phyloP scores from a whole-genome alignment of 2,329 filamentous ascomycete species.

The Rhexocercosporidium sp. region DNA sequence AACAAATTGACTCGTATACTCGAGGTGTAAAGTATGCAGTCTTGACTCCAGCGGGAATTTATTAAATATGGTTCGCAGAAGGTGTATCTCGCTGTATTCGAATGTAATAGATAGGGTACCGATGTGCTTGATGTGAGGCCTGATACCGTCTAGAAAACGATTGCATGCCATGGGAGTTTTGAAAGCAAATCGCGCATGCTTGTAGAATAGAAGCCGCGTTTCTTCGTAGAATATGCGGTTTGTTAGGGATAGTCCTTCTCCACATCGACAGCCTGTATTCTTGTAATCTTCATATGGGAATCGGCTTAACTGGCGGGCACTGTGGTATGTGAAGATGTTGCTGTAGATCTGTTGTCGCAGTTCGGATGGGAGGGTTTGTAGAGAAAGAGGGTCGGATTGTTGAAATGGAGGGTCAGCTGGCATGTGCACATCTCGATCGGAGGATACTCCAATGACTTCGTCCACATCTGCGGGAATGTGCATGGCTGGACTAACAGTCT shows the following conservation, averaged over 20 bases:
- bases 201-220: conserved; percentile 21
- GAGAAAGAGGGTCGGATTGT: background rate
- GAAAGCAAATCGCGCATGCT: conserved; percentile 22
- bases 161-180: background rate
- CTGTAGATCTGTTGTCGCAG: conserved; percentile 27
- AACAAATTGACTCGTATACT: background rate
- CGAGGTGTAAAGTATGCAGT: conserved; percentile 6
- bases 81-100: background rate
- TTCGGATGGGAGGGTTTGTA: conserved; percentile 26
- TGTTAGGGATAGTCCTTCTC: conserved; percentile 22
- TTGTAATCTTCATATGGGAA: background rate
- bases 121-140: conserved; percentile 4
- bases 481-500: background rate
- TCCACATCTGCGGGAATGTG: background rate
- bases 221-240: conserved; percentile 24
- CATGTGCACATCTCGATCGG: background rate
- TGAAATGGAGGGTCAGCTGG: background rate
- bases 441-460: background rate
- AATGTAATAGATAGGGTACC: conserved; percentile 11
- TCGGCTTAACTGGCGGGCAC: background rate
- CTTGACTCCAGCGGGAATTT: background rate
- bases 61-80: conserved; percentile 12
- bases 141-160: conserved; percentile 17
- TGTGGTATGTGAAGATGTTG: conserved; percentile 21
- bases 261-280: conserved; percentile 22